phyloP scores from a whole-genome alignment of 129 eudicot species.

The Tanacetum coccineum region DNA sequence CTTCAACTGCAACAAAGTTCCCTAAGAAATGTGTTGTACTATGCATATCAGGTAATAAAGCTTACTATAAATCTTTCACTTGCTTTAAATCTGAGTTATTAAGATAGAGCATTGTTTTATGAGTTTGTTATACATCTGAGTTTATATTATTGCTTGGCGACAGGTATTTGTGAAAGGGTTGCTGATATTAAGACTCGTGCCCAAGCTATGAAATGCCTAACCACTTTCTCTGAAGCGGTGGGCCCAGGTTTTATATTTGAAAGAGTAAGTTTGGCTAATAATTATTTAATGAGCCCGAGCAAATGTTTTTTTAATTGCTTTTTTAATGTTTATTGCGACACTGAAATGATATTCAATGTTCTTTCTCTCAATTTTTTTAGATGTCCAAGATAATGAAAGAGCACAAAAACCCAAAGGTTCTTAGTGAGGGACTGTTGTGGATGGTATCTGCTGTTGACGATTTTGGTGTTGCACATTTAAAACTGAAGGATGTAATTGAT shows the following conservation, averaged over 20 bases:
- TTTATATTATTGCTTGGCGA: slow-evolving; percentile 15
- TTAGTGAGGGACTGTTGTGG: slow-evolving; percentile 94
- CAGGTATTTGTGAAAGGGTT: slow-evolving; percentile 95
- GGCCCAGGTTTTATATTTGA: slow-evolving; percentile 96
- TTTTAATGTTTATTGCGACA: background rate
- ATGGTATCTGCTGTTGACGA: slow-evolving; percentile 97
- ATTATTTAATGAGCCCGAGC: too few relatives aligned
- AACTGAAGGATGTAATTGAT: slow-evolving; percentile 94
- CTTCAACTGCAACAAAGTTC: slow-evolving; percentile 78
- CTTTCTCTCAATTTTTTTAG: slow-evolving; percentile 32
- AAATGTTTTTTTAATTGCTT: background rate
- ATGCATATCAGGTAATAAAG: slow-evolving; percentile 66
- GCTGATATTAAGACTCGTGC: slow-evolving; percentile 97
- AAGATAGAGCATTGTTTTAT: background rate
- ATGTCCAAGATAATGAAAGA: slow-evolving; percentile 93
- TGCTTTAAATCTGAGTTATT: background rate
- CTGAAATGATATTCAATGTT: slow-evolving; percentile 9
- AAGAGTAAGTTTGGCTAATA: slow-evolving; percentile 50
- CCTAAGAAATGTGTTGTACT: slow-evolving; percentile 95
- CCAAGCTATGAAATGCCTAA: slow-evolving; percentile 91
- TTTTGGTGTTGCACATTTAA: slow-evolving; percentile 75
- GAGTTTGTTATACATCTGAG: slow-evolving; percentile 13
- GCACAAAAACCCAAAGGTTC: slow-evolving; percentile 99
- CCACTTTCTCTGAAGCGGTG: slow-evolving; percentile 89
- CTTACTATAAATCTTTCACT: background rate